These are phyloP conservation scores for Cystobasidium tubakii DNA, from an alignment of 768 basidiomycete genomes.

Conservation along the genomic window DNA sequence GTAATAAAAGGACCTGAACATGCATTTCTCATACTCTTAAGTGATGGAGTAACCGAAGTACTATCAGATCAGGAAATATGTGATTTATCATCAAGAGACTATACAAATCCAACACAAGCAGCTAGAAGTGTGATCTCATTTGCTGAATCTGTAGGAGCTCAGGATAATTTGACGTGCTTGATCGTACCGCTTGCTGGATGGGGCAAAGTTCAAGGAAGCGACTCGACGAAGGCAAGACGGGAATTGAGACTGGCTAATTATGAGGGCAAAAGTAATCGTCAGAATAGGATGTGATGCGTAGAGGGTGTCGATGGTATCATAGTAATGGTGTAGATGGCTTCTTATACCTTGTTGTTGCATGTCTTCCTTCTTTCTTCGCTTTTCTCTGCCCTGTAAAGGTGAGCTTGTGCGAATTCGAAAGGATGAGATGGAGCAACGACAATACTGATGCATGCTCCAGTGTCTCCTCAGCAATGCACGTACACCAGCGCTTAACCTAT, in stretches of 20 bases:
- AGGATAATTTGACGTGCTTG: slow-evolving; percentile 86
- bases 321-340: not conserved
- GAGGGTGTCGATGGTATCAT: not conserved
- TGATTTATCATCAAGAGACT: slow-evolving; percentile 70
- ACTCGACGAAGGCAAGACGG: slow-evolving; percentile 72
- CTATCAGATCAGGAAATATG: slow-evolving; percentile 91
- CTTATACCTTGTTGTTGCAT: not conserved
- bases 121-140: slow-evolving; percentile 76
- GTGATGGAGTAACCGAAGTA: slow-evolving; percentile 85
- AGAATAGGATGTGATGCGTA: slow-evolving; percentile 48
- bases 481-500: no score
- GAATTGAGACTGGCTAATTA: slow-evolving; percentile 60
- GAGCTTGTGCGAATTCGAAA: not conserved
- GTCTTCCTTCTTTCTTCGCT: not conserved
- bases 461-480: not conserved
- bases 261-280: slow-evolving; percentile 49
- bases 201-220: slow-evolving; percentile 72
- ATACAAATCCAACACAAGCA: slow-evolving; percentile 64
- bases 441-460: no score
- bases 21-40: slow-evolving; percentile 81
- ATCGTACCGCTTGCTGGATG: slow-evolving; percentile 89
- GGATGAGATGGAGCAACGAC: no score
- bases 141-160: slow-evolving; percentile 63
- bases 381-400: not conserved
- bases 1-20: slow-evolving; percentile 64